A percentile compares a stretch with the other conserved stretches of the same genome.
Conservation (phyloP, 176 grass and related monocot genomes). For the Oryza glumipatula region DNA sequence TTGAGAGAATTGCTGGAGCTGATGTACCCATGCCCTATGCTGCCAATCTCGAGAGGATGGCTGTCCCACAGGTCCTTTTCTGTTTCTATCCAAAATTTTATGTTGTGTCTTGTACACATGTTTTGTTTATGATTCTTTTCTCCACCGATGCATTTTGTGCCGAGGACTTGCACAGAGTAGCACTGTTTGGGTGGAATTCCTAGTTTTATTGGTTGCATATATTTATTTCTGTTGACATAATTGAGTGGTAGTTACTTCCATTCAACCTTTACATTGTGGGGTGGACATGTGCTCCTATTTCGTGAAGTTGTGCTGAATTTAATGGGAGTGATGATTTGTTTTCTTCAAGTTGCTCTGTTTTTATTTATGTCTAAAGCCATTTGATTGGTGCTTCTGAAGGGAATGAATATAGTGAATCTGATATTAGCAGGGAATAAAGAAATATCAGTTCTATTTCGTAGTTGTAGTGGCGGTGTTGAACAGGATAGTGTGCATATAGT, state of each 20-base stretch:
- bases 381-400: not conserved
- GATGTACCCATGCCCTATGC: conserved; percentile 98
- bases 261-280: conserved; percentile 6
- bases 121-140: not conserved
- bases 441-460: not conserved
- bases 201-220: conserved; percentile 19
- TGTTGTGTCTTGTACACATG: not conserved
- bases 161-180: conserved; percentile 2
- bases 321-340: not conserved
- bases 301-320: not conserved
- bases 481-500: not conserved
- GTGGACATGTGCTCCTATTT: not conserved
- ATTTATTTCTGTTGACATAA: conserved; percentile 7
- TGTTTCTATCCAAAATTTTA: conserved; percentile 20
- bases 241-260: conserved; percentile 7
- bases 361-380: not conserved
- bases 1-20: conserved; percentile 92
- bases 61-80: conserved; percentile 82
- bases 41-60: conserved; percentile 93
- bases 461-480: not conserved
- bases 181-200: not conserved
- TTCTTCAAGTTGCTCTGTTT: not conserved
- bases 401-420: not conserved
- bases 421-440: not conserved
- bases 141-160: not conserved